A percentile compares a stretch with the other conserved stretches of the same genome.
phyloP scores from a whole-genome alignment of 306 rosid species.

The Chamaecrista fasciculata region DNA sequence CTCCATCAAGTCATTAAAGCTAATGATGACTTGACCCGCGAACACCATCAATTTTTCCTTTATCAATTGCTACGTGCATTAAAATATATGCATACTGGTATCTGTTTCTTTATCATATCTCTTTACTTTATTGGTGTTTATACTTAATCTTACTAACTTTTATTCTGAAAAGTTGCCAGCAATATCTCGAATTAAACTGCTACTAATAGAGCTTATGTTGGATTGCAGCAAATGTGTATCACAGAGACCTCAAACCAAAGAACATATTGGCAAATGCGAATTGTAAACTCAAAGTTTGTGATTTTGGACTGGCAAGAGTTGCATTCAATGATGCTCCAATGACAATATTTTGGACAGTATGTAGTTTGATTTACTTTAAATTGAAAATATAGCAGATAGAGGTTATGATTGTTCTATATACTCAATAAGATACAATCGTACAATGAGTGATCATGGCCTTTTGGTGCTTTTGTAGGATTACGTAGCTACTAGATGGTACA shows the following conservation, averaged over 20 bases:
- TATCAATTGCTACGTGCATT: constrained; percentile 87
- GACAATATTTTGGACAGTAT: constrained; percentile 86
- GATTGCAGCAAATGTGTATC: constrained; percentile 84
- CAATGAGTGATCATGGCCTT: neutral
- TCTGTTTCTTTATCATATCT: neutral
- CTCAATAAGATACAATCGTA: neutral
- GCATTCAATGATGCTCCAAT: constrained; percentile 78
- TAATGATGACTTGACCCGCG: constrained; percentile 79
- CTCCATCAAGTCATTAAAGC: constrained; percentile 94
- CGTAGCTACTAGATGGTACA: constrained; percentile 89
- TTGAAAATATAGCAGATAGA: neutral
- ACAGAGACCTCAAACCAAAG: constrained; percentile 88
- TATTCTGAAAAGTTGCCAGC: neutral
- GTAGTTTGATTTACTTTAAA: constrained; percentile 25
- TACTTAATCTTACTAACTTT: neutral
- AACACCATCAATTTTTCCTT: constrained; percentile 84
- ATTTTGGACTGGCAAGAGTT: constrained; percentile 89
- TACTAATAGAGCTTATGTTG: constrained; percentile 23
- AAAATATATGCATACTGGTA: constrained; percentile 86
- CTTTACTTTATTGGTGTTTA: neutral
- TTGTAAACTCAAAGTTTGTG: constrained; percentile 86
- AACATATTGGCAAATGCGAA: constrained; percentile 90
- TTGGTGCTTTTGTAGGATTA: constrained; percentile 57
- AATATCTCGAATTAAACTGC: neutral
- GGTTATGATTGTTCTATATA: neutral